These are phyloP conservation scores for Cotoneaster glaucophyllus DNA, from an alignment of 306 rosid species.

Conservation along the genomic window DNA sequence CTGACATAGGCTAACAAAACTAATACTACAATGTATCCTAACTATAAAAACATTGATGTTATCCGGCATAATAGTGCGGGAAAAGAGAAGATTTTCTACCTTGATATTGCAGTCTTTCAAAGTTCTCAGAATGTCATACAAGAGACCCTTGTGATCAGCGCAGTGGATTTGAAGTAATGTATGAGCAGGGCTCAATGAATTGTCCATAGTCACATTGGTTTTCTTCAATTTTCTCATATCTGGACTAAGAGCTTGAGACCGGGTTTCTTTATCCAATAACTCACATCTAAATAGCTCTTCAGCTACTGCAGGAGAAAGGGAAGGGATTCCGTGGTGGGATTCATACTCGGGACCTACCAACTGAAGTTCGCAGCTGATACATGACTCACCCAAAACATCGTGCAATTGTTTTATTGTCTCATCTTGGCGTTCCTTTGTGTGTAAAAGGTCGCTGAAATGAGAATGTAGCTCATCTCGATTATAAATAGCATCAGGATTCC, in stretches of 20 bases:
- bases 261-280: slow-evolving; percentile 38
- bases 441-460: slow-evolving; percentile 54
- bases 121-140: slow-evolving; percentile 70
- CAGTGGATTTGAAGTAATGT: slow-evolving; percentile 60
- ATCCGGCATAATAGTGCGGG: not conserved
- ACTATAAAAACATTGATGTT: not conserved
- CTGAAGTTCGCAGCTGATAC: slow-evolving; percentile 61
- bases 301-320: slow-evolving; percentile 44
- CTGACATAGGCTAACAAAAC: not conserved
- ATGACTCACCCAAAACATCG: slow-evolving; percentile 45
- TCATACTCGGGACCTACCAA: slow-evolving; percentile 57
- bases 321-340: slow-evolving; percentile 41
- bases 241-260: slow-evolving; percentile 55
- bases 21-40: not conserved
- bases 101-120: slow-evolving; percentile 59
- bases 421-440: slow-evolving; percentile 55
- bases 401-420: slow-evolving; percentile 44
- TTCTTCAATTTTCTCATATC: slow-evolving; percentile 56
- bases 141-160: slow-evolving; percentile 70
- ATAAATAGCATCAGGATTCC: not conserved
- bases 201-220: slow-evolving; percentile 48
- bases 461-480: slow-evolving; percentile 2
- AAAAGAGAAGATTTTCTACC: slow-evolving; percentile 34
- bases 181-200: slow-evolving; percentile 67
- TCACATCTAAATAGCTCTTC: slow-evolving; percentile 56